These are phyloP conservation scores for Metschnikowia dekortorum DNA, from an alignment of 805 yeast genomes.

Conservation along the genomic window DNA sequence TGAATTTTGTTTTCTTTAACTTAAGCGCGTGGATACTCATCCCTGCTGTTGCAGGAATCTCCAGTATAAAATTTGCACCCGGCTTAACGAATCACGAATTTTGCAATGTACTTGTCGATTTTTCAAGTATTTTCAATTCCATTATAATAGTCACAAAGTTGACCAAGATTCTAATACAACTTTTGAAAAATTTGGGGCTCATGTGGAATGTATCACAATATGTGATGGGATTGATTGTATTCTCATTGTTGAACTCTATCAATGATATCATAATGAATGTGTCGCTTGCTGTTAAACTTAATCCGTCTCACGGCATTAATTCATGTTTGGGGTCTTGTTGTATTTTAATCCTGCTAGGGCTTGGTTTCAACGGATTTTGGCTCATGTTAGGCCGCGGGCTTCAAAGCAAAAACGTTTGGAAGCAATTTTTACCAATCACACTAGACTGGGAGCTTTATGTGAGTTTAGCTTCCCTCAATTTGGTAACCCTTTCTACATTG, in stretches of 20 bases:
- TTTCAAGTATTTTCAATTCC: slow-evolving; percentile 22
- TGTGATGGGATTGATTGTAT: slow-evolving; percentile 43
- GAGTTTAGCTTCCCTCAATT: slow-evolving; percentile 25
- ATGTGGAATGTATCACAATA: slow-evolving; percentile 44
- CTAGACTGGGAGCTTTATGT: slow-evolving; percentile 21
- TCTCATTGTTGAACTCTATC: slow-evolving; percentile 48
- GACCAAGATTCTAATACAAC: slow-evolving; percentile 22
- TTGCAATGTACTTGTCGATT: slow-evolving; percentile 1
- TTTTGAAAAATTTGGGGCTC: slow-evolving; percentile 42
- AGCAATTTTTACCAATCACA: slow-evolving; percentile 16
- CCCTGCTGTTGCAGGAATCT: not conserved
- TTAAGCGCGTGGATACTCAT: not conserved
- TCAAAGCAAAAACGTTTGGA: not conserved
- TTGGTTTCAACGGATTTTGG: slow-evolving; percentile 44
- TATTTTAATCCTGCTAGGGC: slow-evolving; percentile 44
- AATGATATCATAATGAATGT: slow-evolving; percentile 51
- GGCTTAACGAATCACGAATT: slow-evolving; percentile 10
- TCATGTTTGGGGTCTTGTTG: slow-evolving; percentile 55
- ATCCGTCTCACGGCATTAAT: slow-evolving; percentile 40
- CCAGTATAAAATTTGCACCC: not conserved
- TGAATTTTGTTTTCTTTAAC: slow-evolving; percentile 4
- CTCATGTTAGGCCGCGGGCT: slow-evolving; percentile 17
- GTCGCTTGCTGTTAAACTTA: slow-evolving; percentile 39
- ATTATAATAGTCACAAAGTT: slow-evolving; percentile 24
- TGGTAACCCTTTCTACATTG: slow-evolving; percentile 20